Evolutionary conservation across 2,329 filamentous ascomycete genomes (phyloP).

Genomic region (Sporothrix euskadiensis): DNA sequence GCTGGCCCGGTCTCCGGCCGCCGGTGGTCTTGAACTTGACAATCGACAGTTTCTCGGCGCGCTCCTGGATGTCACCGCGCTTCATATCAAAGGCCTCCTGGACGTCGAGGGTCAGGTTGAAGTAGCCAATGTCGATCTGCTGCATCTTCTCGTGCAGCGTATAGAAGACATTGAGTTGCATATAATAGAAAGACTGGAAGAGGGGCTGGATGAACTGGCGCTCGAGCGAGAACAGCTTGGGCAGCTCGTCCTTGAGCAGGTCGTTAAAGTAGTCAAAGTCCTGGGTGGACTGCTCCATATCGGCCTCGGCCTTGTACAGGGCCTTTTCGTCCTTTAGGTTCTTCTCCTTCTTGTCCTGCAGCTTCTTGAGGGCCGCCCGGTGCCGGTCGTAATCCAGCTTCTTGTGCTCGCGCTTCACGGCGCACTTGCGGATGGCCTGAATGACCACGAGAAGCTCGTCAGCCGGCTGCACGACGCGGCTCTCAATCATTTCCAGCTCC

Average conservation of each 20-base stretch:
- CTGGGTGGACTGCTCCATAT: conserved; percentile 86
- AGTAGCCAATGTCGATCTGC: conserved; percentile 94
- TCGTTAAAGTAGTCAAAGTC: conserved; percentile 99
- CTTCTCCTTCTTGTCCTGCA: conserved; percentile 97
- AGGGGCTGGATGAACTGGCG: conserved; percentile 93
- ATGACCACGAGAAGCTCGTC: conserved; percentile 93
- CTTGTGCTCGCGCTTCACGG: conserved; percentile 92
- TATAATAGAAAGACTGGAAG: conserved; percentile 99
- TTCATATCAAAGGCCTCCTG: conserved; percentile 89
- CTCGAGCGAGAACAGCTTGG: conserved; percentile 86
- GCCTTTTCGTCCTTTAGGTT: conserved; percentile 96
- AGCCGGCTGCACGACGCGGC: conserved; percentile 83
- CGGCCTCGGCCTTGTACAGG: conserved; percentile 90
- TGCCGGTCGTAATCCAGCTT: conserved; percentile 94
- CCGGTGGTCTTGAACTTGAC: conserved; percentile 90
- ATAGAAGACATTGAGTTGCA: conserved; percentile 99
- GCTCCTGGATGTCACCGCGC: conserved; percentile 82
- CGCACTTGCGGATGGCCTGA: conserved; percentile 89
- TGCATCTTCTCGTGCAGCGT: conserved; percentile 99
- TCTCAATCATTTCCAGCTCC: conserved; percentile 97
- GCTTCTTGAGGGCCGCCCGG: conserved; percentile 79
- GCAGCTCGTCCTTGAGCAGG: conserved; percentile 91
- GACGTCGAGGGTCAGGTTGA: conserved; percentile 86
- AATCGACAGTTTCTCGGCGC: conserved; percentile 79
- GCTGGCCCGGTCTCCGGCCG: conserved; percentile 60